Conservation (phyloP, 2,329 filamentous ascomycete species). For the Aspergillus cejpii region DNA sequence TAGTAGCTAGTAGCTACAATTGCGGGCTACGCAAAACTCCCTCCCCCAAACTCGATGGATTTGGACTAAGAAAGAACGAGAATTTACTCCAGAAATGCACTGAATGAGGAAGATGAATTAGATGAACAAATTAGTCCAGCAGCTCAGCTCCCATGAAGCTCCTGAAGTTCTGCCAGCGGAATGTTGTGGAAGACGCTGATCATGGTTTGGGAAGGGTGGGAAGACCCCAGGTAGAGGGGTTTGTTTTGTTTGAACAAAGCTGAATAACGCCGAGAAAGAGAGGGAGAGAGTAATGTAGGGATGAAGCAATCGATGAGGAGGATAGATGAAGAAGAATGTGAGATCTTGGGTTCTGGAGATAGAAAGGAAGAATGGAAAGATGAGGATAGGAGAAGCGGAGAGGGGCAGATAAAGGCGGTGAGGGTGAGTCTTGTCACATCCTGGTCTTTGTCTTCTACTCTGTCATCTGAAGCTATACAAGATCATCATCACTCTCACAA, state of each 20-base stretch:
- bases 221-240: constrained; percentile 1
- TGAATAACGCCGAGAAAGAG: background rate
- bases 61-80: background rate
- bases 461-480: background rate
- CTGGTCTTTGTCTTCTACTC: no score
- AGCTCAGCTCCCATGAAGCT: constrained; percentile 26
- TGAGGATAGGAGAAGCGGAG: background rate
- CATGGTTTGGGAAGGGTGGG: constrained; percentile 18
- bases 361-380: constrained; percentile 1
- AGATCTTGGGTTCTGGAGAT: constrained; percentile 3
- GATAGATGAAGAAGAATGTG: constrained; percentile 3
- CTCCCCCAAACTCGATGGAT: no score
- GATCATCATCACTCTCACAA: no score
- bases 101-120: background rate
- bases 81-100: background rate
- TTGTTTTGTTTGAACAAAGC: background rate
- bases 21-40: no score
- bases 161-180: constrained; percentile 21
- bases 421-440: background rate
- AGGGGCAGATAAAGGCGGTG: constrained; percentile 7
- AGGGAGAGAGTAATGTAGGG: background rate
- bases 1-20: no score
- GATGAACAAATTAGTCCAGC: constrained; percentile 5
- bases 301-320: constrained; percentile 2
- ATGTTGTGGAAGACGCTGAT: constrained; percentile 19